Percentiles rank a stretch among this genome's conserved stretches.
Conservation (phyloP, 441 rosid genomes). For the Euphorbia corollata region DNA sequence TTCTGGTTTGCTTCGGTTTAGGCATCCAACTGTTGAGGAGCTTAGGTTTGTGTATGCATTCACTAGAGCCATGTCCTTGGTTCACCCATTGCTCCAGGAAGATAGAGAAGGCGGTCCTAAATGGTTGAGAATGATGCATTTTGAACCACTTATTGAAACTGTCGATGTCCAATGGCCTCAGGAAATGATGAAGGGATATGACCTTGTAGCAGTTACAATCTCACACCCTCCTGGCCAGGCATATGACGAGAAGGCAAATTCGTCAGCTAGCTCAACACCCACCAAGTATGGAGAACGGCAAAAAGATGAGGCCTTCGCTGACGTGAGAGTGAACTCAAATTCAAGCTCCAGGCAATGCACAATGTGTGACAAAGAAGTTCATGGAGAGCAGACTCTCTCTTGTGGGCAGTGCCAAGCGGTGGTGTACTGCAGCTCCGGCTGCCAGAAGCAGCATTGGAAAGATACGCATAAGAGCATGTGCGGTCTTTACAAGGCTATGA, state of each 20-base stretch:
- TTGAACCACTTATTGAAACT: slow-evolving; percentile 63
- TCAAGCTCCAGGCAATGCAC: slow-evolving; percentile 31
- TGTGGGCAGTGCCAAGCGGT: slow-evolving; percentile 35
- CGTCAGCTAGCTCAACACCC: slow-evolving; percentile 38
- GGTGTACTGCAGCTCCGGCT: slow-evolving; percentile 30
- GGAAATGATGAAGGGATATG: slow-evolving; percentile 47
- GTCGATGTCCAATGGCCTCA: slow-evolving; percentile 69
- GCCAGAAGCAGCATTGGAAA: slow-evolving; percentile 46
- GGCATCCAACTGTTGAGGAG: slow-evolving; percentile 57
- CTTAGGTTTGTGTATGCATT: slow-evolving; percentile 59
- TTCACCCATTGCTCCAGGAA: slow-evolving; percentile 55
- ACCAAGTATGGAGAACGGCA: slow-evolving; percentile 37
- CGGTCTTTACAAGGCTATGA: slow-evolving; percentile 42
- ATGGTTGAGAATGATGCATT: slow-evolving; percentile 35
- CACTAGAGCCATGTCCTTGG: slow-evolving; percentile 50
- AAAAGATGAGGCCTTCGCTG: slow-evolving; percentile 29
- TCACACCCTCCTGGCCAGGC: slow-evolving; percentile 58
- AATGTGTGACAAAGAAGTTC: slow-evolving; percentile 35
- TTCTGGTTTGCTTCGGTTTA: slow-evolving; percentile 45
- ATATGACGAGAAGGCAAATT: slow-evolving; percentile 41
- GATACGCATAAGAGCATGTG: slow-evolving; percentile 34
- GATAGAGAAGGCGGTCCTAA: slow-evolving; percentile 46
- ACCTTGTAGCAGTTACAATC: slow-evolving; percentile 57
- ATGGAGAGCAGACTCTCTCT: slow-evolving; percentile 30
- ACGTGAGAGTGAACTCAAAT: slow-evolving; percentile 27